Conservation (phyloP, 2,329 filamentous ascomycete genomes). For the Hymenoscyphus linearis region DNA sequence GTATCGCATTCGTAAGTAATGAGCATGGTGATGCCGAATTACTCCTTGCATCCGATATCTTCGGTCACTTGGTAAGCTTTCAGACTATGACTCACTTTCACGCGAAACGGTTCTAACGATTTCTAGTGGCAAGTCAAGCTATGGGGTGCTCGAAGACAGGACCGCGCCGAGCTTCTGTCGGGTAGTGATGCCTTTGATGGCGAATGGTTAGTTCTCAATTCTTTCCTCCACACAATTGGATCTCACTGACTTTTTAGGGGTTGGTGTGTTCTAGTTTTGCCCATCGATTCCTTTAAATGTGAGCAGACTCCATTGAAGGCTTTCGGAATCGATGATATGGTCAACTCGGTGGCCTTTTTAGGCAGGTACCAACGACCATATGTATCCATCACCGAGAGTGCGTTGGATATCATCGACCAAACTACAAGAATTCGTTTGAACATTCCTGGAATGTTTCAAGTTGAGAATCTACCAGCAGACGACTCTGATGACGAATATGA, state of each 20-base stretch:
- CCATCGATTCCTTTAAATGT: background rate
- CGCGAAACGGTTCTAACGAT: background rate
- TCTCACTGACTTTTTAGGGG: background rate
- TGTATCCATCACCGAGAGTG: background rate
- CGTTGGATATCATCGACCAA: background rate
- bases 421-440: background rate
- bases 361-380: background rate
- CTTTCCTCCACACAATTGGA: background rate
- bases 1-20: conserved; percentile 25
- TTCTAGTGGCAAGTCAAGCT: background rate
- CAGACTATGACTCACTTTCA: background rate
- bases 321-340: background rate
- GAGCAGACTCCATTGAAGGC: background rate
- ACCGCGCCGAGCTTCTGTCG: background rate
- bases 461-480: background rate
- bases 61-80: conserved; percentile 18
- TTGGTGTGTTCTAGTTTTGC: conserved; percentile 1
- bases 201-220: background rate
- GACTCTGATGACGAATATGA: background rate
- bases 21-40: conserved; percentile 17
- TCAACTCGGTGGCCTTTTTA: background rate
- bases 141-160: background rate
- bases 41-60: conserved; percentile 26
- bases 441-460: background rate
- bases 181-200: background rate